Conservation (phyloP, 768 basidiomycete genomes). For the Leccinum truebloodii region DNA sequence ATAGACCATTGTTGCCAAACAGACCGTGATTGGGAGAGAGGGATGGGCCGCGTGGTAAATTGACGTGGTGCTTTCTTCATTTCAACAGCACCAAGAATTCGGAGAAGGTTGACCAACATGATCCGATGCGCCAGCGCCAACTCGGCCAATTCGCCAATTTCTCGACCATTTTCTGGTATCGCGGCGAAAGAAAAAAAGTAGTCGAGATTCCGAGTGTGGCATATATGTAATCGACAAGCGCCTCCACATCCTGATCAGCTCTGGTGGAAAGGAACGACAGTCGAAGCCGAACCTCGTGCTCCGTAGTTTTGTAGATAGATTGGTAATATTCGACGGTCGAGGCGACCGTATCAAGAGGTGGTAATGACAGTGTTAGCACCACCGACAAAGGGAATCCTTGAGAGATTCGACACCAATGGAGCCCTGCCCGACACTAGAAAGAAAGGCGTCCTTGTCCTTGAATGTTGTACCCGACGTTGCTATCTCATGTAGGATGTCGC, state of each 20-base stretch:
- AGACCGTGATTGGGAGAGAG: no score
- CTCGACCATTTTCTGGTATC: conserved; percentile 97
- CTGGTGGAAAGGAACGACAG: conserved; percentile 99
- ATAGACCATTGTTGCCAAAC: no score
- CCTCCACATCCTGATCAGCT: conserved; percentile 75
- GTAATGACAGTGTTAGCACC: conserved; percentile 97
- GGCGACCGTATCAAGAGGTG: conserved; percentile 95
- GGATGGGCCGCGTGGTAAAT: no score
- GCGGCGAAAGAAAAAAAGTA: conserved; percentile 99
- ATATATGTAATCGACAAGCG: conserved; percentile 98
- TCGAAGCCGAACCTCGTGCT: conserved; percentile 94
- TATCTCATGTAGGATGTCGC: conserved; percentile 67
- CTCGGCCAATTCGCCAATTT: conserved; percentile 96
- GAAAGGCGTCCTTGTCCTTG: conserved; percentile 59
- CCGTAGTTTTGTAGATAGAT: conserved; percentile 93
- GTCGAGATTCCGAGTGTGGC: conserved; percentile 92
- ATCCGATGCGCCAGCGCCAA: conserved; percentile 83
- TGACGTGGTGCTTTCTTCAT: no score
- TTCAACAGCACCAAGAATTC: no score
- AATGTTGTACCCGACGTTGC: conserved; percentile 39
- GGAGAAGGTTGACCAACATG: conserved; percentile 69
- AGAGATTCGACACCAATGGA: conserved; percentile 98
- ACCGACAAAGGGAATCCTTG: conserved; percentile 89
- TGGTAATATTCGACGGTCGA: conserved; percentile 98
- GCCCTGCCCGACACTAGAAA: conserved; percentile 97